phyloP scores from a whole-genome alignment of 139 green algal genomes.

The Chlorella sorokiniana region DNA sequence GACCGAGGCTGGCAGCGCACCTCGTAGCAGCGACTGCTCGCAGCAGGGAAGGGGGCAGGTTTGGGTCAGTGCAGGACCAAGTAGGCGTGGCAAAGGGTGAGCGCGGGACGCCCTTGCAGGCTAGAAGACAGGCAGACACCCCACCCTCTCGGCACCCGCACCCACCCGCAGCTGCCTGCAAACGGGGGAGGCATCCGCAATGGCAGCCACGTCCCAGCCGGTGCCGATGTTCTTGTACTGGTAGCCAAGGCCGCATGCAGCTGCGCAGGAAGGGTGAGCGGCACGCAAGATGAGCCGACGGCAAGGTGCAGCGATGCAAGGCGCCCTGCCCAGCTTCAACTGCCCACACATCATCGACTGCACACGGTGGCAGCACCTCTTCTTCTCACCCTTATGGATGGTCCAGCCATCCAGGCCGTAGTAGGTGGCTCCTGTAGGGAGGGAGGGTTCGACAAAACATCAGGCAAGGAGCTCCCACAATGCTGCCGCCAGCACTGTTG shows the following conservation, averaged over 20 bases:
- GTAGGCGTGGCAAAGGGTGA: not conserved
- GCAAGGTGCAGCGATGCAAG: not conserved
- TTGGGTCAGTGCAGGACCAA: not conserved
- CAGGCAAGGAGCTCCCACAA: not conserved
- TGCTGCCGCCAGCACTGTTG: not conserved
- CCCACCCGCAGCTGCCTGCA: slow-evolving; percentile 28
- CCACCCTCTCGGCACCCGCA: not conserved
- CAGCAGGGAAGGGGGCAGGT: not conserved
- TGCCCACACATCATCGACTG: not conserved
- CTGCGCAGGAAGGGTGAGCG: not conserved
- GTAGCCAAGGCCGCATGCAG: slow-evolving; percentile 31
- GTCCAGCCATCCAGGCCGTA: slow-evolving; percentile 22
- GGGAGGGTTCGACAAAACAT: not conserved
- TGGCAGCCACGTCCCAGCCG: slow-evolving; percentile 27
- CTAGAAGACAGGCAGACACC: not conserved
- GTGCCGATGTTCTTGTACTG: slow-evolving; percentile 23
- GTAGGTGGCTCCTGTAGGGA: not conserved
- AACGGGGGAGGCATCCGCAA: slow-evolving; percentile 35
- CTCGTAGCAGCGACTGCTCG: slow-evolving; percentile 42
- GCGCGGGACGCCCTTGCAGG: not conserved
- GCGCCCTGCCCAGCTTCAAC: not conserved
- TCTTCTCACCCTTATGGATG: slow-evolving; percentile 11
- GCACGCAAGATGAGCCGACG: not conserved
- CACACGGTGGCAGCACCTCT: not conserved
- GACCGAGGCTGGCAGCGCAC: slow-evolving; percentile 24